Evolutionary conservation across 1,284 basidiomycete species (phyloP).

Genomic region (Sporisorium exsertum): DNA sequence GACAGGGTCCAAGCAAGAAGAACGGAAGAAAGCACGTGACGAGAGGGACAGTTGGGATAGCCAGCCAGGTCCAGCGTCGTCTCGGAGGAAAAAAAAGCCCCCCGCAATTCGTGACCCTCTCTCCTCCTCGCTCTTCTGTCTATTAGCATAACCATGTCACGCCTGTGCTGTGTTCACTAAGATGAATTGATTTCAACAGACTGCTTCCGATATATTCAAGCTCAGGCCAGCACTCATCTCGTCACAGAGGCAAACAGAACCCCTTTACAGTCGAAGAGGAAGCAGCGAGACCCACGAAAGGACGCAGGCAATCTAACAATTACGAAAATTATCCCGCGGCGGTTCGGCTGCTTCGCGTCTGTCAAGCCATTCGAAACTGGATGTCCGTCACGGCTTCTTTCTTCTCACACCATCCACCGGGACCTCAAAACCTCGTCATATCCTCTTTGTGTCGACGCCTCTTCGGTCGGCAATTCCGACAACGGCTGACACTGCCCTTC

Average conservation of each 20-base stretch:
- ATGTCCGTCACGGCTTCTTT: neutral
- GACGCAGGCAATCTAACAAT: neutral
- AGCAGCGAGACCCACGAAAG: too few relatives aligned
- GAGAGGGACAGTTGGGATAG: constrained; percentile 19
- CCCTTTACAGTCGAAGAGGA: neutral
- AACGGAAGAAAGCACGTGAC: constrained; percentile 16
- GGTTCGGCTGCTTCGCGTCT: constrained; percentile 5
- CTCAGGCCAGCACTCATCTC: too few relatives aligned
- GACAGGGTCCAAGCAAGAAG: constrained; percentile 4
- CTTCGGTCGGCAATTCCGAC: neutral
- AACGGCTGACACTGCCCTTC: neutral
- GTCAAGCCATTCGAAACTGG: neutral
- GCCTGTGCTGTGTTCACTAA: neutral
- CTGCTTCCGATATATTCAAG: too few relatives aligned
- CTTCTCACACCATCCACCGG: neutral
- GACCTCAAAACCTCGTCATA: neutral
- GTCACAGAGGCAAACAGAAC: neutral
- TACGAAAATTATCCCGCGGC: neutral
- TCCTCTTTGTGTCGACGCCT: neutral
- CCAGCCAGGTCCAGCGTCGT: neutral
- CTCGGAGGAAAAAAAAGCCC: neutral
- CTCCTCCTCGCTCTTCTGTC: neutral
- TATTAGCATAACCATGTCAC: neutral
- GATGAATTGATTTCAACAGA: too few relatives aligned
- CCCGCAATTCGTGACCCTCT: neutral